Base-by-base conservation (phyloP, 164 flowering plant species). In the Piper betle region DNA sequence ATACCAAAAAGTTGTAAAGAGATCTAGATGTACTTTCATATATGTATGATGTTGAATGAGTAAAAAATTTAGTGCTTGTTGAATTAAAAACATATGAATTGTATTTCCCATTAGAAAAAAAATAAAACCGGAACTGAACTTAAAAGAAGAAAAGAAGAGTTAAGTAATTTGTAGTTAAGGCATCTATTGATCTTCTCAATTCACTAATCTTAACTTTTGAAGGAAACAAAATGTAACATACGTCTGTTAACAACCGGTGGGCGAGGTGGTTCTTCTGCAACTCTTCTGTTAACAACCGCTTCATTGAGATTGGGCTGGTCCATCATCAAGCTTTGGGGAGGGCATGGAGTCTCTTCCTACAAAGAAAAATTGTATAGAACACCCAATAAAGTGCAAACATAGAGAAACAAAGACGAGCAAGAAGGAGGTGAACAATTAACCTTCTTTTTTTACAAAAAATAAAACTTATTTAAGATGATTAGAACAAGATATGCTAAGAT, bases 171-270 rank as follows among this genome's bases (percentile, higher is more conserved):
- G n/a, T n/a, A n/a, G n/a, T n/a, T n/a, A n/a, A n/a, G n/a, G n/a
- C n/a, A n/a, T n/a, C n/a, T n/a, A n/a, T n/a, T n/a, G n/a, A n/a
- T n/a, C n/a, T n/a, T n/a, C n/a, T n/a, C n/a, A n/a, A n/a, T n/a
- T n/a, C n/a, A n/a, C n/a, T n/a, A n/a, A n/a, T n/a, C n/a, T n/a
- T n/a, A n/a, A 15, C 8, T 43, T 43, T 43, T 3, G 33, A 54
- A 33, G 33, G 11, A 12, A 59, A 57, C 25, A 37, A 52, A 42
- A 62, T 46, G 43, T 65, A n/a, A n/a, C 89, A 80, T 69, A 88
- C 96, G 92, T 78, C 85, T 74, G 74, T 86, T 86, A 25, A 77
- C 79, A 3, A 63, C 72, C 0, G 91, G 82, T 8, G 86, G 80
- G 55, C 75, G 78, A 9, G 96, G 89, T 41, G 77, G 76, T 71